A percentile compares a stretch with the other conserved stretches of the same genome.
Evolutionary conservation across 2,329 filamentous ascomycete genomes (phyloP).

Genomic region (Scedosporium apiospermum): DNA sequence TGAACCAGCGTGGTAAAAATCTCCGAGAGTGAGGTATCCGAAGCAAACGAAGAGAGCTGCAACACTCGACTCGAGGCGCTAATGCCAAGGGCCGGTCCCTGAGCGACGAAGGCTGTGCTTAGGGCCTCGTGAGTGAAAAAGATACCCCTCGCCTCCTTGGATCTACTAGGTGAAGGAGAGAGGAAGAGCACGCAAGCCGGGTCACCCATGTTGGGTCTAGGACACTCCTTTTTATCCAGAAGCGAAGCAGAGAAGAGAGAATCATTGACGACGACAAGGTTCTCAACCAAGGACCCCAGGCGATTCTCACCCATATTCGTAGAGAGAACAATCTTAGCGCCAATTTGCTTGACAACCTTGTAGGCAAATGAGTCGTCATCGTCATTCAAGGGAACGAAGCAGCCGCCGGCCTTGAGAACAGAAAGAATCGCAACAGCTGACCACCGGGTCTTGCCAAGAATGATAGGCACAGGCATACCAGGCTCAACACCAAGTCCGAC

Average conservation of each 20-base stretch:
- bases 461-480: slow-evolving; percentile 52
- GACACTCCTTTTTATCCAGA: slow-evolving; percentile 21
- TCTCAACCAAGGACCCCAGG: slow-evolving; percentile 28
- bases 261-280: slow-evolving; percentile 31
- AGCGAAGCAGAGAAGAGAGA: slow-evolving; percentile 24
- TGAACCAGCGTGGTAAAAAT: slow-evolving; percentile 41
- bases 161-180: slow-evolving; percentile 33
- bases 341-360: slow-evolving; percentile 32
- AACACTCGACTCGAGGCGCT: slow-evolving; percentile 42
- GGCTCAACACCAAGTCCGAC: slow-evolving; percentile 37
- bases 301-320: slow-evolving; percentile 31
- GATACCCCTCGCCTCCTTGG: slow-evolving; percentile 48
- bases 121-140: slow-evolving; percentile 53
- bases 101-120: slow-evolving; percentile 41
- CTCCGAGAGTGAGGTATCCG: slow-evolving; percentile 43
- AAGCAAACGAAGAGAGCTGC: slow-evolving; percentile 44
- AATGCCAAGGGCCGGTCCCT: slow-evolving; percentile 40
- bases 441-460: slow-evolving; percentile 60
- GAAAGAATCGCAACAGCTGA: slow-evolving; percentile 63
- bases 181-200: slow-evolving; percentile 52
- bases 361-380: slow-evolving; percentile 31
- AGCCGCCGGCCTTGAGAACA: slow-evolving; percentile 48
- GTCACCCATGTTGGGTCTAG: slow-evolving; percentile 29
- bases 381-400: slow-evolving; percentile 40
- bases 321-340: slow-evolving; percentile 32